Evolutionary conservation across 176 grass and related monocot species (phyloP), one percentile per base, ranked within the genome.

Genomic region (Chloris gayana): DNA sequence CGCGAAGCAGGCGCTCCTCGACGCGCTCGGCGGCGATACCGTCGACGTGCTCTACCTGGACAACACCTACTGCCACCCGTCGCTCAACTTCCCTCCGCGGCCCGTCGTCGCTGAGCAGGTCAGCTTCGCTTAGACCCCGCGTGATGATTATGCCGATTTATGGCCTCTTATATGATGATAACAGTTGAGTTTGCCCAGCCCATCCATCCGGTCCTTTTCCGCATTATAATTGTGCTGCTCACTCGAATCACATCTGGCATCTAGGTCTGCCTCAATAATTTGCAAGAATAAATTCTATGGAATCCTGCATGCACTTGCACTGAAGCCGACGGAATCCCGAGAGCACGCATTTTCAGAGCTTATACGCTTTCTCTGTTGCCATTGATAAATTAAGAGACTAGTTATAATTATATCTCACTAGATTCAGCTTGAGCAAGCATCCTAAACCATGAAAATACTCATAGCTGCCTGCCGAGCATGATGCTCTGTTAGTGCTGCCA

Each of bases 11-110:
- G 84, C 57, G 24, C 89, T 94, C 9, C 76, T 97, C 67, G 80
- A 94, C n/a, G 85, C 87, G 35, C 89, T 97, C 4, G 85, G 62
- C 4, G 87, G 83, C 75, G 87, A 94, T 18, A 88, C 54, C 47
- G 82, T 97, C 30, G 89, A 94, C 66, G 53, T 80, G 69, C 85
- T 97, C 65, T 94, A 97, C 54, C 42, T 94, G 87, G 94, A 94
- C 59, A 97, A 97, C 67, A 92, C 94, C 44, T 97, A 94, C 75
- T 94, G 91, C 79, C 82, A 94, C 83, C 94, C 94, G 4, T 88
- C 82, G 39, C 87, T 94, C 69, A 90, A 87, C 41, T 97, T 97
- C 85, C 91, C 94, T 57, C 86, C 91, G 22, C 94, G 94, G 17
- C 83, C 60, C 10, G 70, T 90, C 72, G 91, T 91, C 9, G 89